Conservation (phyloP, 2,329 filamentous ascomycete genomes). For the Aspergillus fischeri region DNA sequence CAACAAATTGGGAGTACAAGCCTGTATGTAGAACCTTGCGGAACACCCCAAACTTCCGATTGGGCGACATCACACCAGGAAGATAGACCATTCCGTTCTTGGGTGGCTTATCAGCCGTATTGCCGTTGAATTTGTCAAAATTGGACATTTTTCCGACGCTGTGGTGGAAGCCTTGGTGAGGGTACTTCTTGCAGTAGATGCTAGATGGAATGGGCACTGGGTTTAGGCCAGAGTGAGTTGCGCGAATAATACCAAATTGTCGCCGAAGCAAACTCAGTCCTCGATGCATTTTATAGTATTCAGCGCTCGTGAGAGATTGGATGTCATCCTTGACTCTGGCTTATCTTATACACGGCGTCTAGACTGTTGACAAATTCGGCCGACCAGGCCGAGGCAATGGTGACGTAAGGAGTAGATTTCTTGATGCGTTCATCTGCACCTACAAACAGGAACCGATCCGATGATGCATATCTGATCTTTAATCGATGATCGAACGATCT, state of each 20-base stretch:
- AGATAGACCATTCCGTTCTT: constrained; percentile 60
- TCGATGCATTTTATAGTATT: background rate
- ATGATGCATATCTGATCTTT: background rate
- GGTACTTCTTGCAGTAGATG: background rate
- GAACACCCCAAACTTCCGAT: constrained; percentile 58
- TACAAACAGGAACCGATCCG: background rate
- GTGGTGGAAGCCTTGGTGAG: background rate
- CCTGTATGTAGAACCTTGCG: constrained; percentile 61
- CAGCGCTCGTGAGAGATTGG: background rate
- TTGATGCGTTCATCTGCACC: background rate
- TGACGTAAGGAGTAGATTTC: background rate
- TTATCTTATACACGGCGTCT: background rate
- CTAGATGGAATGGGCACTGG: background rate
- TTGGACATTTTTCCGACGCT: background rate
- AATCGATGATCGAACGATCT: too few species aligned
- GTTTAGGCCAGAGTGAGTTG: background rate
- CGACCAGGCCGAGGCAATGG: background rate
- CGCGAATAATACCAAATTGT: background rate
- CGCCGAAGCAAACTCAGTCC: background rate
- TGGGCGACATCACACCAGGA: constrained; percentile 50
- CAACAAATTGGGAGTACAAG: constrained; percentile 59
- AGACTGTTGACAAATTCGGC: background rate
- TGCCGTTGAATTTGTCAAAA: constrained; percentile 3
- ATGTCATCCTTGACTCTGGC: background rate
- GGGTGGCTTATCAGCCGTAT: constrained; percentile 34